These are phyloP conservation scores for Paramecium primaurelia DNA, from an alignment of 73 alveolate genomes.

Conservation along the genomic window DNA sequence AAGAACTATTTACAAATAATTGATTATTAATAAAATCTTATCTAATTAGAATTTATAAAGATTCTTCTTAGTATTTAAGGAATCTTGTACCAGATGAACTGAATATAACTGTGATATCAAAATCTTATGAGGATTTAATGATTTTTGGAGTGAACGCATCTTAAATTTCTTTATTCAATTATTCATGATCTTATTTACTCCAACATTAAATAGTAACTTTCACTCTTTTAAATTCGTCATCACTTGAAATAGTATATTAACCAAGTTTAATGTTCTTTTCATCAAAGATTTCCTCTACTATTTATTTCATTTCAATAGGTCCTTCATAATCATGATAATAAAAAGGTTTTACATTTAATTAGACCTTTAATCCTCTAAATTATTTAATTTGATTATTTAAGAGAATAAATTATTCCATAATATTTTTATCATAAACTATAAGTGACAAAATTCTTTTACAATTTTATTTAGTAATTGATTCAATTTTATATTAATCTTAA, in stretches of 20 bases:
- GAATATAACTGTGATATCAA: neutral
- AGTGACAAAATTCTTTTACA: neutral
- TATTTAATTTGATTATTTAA: neutral
- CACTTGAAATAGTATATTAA: neutral
- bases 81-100: conserved; percentile 1
- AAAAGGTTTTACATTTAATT: neutral
- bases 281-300: neutral
- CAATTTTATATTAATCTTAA: neutral
- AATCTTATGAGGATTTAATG: neutral
- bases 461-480: neutral
- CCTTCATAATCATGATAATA: conserved; percentile 28
- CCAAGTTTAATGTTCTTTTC: neutral
- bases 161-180: neutral
- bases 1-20: neutral
- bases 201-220: neutral
- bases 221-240: neutral
- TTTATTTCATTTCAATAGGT: conserved; percentile 25
- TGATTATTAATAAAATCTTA: conserved; percentile 17
- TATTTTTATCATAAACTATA: neutral
- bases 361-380: neutral
- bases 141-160: neutral
- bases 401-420: neutral
- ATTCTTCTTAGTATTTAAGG: neutral
- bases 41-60: neutral
- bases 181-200: neutral